A percentile compares a stretch with the other conserved stretches of the same genome.
These are phyloP conservation scores for Extremus antarcticus DNA, from an alignment of 495 filamentous ascomycete genomes.

Conservation along the genomic window DNA sequence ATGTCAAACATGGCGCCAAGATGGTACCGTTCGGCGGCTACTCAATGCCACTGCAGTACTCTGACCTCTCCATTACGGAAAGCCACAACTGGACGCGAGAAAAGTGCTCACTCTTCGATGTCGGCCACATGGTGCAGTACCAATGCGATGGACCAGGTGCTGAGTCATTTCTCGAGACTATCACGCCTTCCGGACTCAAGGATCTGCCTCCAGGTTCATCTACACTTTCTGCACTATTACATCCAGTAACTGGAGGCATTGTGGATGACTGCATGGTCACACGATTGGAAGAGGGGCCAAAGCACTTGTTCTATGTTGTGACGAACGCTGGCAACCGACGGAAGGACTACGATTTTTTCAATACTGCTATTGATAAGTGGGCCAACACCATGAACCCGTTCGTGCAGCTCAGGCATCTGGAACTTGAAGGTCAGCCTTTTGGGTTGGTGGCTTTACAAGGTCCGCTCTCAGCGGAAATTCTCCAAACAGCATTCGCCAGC, in stretches of 20 bases:
- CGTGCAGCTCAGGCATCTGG: conserved; percentile 58
- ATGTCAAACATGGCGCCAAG: conserved; percentile 68
- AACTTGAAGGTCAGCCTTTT: conserved; percentile 20
- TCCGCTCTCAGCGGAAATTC: conserved; percentile 55
- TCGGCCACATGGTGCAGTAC: conserved; percentile 68
- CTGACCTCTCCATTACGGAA: conserved; percentile 57
- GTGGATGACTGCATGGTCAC: conserved; percentile 90
- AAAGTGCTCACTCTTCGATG: conserved; percentile 82
- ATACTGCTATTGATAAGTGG: conserved; percentile 48
- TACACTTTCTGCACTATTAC: conserved; percentile 72
- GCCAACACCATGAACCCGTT: conserved; percentile 42
- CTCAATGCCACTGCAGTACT: conserved; percentile 86
- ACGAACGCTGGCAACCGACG: conserved; percentile 89
- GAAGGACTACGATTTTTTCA: conserved; percentile 72
- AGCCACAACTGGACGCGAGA: conserved; percentile 81
- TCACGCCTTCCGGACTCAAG: conserved; percentile 63
- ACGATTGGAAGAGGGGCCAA: conserved; percentile 42
- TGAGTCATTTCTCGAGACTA: conserved; percentile 59
- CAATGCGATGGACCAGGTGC: conserved; percentile 68
- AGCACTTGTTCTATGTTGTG: conserved; percentile 70
- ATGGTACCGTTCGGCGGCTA: conserved; percentile 97
- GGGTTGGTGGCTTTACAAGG: conserved; percentile 82
- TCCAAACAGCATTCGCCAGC: conserved; percentile 36
- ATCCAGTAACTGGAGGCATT: conserved; percentile 72
- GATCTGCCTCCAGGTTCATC: conserved; percentile 48